phyloP scores from a whole-genome alignment of 2,329 filamentous ascomycete genomes.

The Chrysoporthe deuterocubensis region DNA sequence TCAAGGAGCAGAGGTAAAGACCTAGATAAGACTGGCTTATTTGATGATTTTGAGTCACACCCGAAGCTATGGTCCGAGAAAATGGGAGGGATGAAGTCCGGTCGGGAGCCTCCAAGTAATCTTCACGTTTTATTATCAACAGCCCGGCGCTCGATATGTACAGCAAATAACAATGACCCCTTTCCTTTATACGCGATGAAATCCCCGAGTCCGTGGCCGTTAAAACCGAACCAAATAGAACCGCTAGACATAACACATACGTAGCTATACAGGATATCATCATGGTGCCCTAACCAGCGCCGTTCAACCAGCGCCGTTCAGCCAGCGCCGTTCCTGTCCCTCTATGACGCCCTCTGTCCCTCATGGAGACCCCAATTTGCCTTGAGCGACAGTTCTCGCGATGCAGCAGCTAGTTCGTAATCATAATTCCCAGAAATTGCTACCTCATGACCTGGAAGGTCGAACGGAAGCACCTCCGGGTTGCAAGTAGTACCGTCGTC shows the following conservation, averaged over 20 bases:
- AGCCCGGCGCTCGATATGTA: no score
- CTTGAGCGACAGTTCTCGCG: constrained; percentile 22
- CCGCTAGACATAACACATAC: neutral
- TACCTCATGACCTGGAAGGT: constrained; percentile 26
- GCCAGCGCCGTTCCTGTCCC: neutral
- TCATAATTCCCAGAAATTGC: constrained; percentile 3
- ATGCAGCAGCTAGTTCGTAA: constrained; percentile 22
- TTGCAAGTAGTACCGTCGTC: constrained; percentile 49
- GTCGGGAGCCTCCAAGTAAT: no score
- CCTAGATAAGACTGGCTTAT: no score
- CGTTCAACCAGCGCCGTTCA: neutral
- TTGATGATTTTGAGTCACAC: no score
- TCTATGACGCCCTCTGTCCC: neutral
- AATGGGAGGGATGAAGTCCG: no score
- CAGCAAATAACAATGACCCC: no score
- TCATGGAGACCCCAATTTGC: constrained; percentile 17
- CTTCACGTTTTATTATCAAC: no score
- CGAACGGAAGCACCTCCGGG: constrained; percentile 49
- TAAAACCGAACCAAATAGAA: no score
- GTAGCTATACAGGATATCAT: neutral
- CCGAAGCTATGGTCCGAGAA: no score
- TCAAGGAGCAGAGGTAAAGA: no score
- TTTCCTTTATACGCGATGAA: no score
- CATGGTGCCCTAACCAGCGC: neutral
- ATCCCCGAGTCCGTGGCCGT: no score